A percentile compares a stretch with the other conserved stretches of the same genome.
phyloP scores from a whole-genome alignment of 2,329 filamentous ascomycete genomes.

The Cryoendolithus antarcticus region DNA sequence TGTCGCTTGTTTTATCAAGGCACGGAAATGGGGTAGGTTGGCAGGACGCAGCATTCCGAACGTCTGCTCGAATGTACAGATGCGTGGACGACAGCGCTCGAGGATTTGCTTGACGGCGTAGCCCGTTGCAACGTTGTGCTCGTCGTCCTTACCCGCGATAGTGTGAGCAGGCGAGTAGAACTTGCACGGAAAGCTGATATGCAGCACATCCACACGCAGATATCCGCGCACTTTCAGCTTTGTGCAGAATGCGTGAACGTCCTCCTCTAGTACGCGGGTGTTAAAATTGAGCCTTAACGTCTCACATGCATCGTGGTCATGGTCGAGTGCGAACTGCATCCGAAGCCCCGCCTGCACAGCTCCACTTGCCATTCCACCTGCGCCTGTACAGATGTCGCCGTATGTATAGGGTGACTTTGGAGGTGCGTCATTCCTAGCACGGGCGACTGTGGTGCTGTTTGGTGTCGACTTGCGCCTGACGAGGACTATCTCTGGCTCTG shows the following conservation, averaged over 20 bases:
- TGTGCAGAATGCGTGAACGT: conserved; percentile 35
- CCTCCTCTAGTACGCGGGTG: conserved; percentile 5
- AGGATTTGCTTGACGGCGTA: conserved; percentile 42
- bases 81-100: conserved; percentile 41
- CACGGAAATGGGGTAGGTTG: conserved; percentile 45
- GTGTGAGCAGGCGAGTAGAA: conserved; percentile 64
- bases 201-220: conserved; percentile 50
- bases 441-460: neutral
- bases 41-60: conserved; percentile 45
- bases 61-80: conserved; percentile 71
- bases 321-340: conserved; percentile 53
- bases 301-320: conserved; percentile 41
- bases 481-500: too few relatives aligned
- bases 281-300: conserved; percentile 48
- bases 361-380: conserved; percentile 57
- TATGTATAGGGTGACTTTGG: conserved; percentile 41
- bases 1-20: conserved; percentile 53
- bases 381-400: conserved; percentile 62
- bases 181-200: conserved; percentile 69
- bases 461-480: too few relatives aligned
- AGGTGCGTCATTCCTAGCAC: neutral
- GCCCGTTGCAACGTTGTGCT: conserved; percentile 50
- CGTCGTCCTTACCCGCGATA: conserved; percentile 42
- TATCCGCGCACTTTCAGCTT: conserved; percentile 18
- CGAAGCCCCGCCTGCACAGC: conserved; percentile 47